A percentile compares a stretch with the other conserved stretches of the same genome.
Conservation (phyloP, 352 stramenopile species). For the Phytophthora pinifolia region DNA sequence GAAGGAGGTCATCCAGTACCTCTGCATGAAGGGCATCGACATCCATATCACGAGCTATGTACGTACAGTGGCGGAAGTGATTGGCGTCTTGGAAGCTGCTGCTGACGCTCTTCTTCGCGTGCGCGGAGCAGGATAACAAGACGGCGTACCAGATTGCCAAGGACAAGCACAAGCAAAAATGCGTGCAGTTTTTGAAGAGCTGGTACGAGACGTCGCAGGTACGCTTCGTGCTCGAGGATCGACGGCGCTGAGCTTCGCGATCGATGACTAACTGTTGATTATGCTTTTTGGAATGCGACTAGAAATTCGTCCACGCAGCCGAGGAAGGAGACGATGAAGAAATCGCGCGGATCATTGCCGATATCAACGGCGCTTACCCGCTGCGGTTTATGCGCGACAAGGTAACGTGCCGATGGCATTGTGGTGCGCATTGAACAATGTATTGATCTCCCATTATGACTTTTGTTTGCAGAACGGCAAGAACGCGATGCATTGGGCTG, state of each 20-base stretch:
- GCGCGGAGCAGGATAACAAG: constrained; percentile 73
- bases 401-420: constrained; percentile 31
- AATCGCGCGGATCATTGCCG: constrained; percentile 72
- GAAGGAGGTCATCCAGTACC: constrained; percentile 88
- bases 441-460: neutral
- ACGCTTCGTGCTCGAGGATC: constrained; percentile 2
- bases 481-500: constrained; percentile 87
- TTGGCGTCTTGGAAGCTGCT: neutral
- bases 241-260: neutral
- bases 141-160: constrained; percentile 88
- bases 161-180: constrained; percentile 89
- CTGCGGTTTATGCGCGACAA: constrained; percentile 85
- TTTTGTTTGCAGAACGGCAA: constrained; percentile 69
- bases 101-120: neutral
- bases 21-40: constrained; percentile 89
- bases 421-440: neutral
- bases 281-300: neutral
- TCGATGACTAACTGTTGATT: neutral
- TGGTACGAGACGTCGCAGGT: constrained; percentile 90
- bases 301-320: constrained; percentile 84
- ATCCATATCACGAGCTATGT: constrained; percentile 90
- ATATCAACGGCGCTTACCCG: constrained; percentile 79
- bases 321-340: constrained; percentile 84
- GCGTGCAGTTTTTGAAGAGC: constrained; percentile 83
- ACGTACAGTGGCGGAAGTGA: constrained; percentile 23